A percentile compares a stretch with the other conserved stretches of the same genome.
Evolutionary conservation across 2,329 filamentous ascomycete species (phyloP).

Genomic region (Phialemoniopsis sp.): DNA sequence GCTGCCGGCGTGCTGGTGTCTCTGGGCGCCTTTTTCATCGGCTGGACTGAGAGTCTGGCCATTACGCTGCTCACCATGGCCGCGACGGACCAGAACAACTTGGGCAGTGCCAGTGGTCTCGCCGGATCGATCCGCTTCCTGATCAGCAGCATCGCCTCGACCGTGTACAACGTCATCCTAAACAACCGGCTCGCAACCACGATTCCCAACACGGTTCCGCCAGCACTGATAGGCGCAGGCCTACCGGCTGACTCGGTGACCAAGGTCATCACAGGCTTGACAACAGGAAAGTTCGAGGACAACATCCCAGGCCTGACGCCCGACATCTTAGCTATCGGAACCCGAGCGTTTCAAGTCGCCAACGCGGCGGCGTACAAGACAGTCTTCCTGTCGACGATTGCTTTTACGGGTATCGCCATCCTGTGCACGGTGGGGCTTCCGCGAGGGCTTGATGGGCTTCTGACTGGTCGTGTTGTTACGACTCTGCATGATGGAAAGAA

Average conservation of each 20-base stretch:
- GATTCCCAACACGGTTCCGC: slow-evolving; percentile 22
- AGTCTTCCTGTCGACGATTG: slow-evolving; percentile 27
- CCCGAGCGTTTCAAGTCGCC: slow-evolving; percentile 23
- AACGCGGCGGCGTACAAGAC: slow-evolving; percentile 26
- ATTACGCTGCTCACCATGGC: slow-evolving; percentile 27
- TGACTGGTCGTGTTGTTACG: slow-evolving; percentile 25
- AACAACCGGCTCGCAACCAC: slow-evolving; percentile 22
- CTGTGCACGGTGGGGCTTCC: slow-evolving; percentile 22
- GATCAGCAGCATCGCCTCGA: slow-evolving; percentile 24
- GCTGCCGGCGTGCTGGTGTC: slow-evolving; percentile 20
- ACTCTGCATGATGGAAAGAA: slow-evolving; percentile 21
- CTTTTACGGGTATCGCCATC: slow-evolving; percentile 24
- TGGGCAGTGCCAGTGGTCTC: slow-evolving; percentile 27
- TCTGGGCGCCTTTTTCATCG: slow-evolving; percentile 26
- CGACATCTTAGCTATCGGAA: slow-evolving; percentile 20
- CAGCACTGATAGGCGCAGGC: slow-evolving; percentile 28
- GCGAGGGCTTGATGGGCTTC: slow-evolving; percentile 23
- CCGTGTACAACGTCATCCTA: slow-evolving; percentile 27
- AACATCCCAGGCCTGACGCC: slow-evolving; percentile 22
- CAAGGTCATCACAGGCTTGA: slow-evolving; percentile 25
- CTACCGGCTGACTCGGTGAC: slow-evolving; percentile 26
- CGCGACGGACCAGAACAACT: slow-evolving; percentile 25
- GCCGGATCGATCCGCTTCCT: slow-evolving; percentile 29
- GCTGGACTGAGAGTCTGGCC: slow-evolving; percentile 26
- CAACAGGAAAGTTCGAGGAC: slow-evolving; percentile 17